Percentiles rank a stretch among this genome's conserved stretches.
phyloP scores from a whole-genome alignment of 768 basidiomycete species.

The Podaxis sp. region DNA sequence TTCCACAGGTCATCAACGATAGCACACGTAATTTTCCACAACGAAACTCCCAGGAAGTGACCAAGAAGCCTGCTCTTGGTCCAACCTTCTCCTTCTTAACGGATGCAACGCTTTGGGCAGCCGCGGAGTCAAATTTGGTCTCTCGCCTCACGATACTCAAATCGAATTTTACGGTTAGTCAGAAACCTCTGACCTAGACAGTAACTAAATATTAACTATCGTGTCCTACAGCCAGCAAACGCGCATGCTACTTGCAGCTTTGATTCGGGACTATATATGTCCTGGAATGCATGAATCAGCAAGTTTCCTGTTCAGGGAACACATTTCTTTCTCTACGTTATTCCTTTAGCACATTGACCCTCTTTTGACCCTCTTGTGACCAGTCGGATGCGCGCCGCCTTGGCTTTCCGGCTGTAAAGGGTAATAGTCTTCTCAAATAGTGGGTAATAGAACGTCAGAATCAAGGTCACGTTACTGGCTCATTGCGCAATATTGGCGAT shows the following conservation, averaged over 20 bases:
- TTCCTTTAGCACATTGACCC: background rate
- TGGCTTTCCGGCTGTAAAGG: background rate
- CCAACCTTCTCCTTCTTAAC: constrained; percentile 71
- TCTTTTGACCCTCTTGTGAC: background rate
- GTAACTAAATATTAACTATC: background rate
- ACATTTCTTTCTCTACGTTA: background rate
- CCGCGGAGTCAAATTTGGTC: constrained; percentile 18
- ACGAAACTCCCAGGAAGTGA: constrained; percentile 15
- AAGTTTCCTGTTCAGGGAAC: background rate
- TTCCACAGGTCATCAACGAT: constrained; percentile 55
- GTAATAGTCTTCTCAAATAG: background rate
- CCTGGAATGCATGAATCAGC: background rate
- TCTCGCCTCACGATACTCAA: constrained; percentile 16
- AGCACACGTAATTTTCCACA: constrained; percentile 29
- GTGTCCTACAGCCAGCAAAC: background rate
- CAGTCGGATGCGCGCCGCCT: background rate
- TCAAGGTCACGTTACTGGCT: constrained; percentile 11
- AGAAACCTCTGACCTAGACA: background rate
- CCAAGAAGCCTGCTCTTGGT: constrained; percentile 67
- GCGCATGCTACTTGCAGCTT: background rate
- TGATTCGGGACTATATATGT: constrained; percentile 1
- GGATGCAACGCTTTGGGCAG: constrained; percentile 72
- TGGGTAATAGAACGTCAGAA: background rate
- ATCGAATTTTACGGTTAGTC: constrained; percentile 20
- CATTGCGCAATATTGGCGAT: constrained; percentile 12